Percentiles rank a stretch among this genome's conserved stretches.
These are phyloP conservation scores for Pseudogymnoascus sp. DNA, from an alignment of 2,329 filamentous ascomycete genomes.

Conservation along the genomic window DNA sequence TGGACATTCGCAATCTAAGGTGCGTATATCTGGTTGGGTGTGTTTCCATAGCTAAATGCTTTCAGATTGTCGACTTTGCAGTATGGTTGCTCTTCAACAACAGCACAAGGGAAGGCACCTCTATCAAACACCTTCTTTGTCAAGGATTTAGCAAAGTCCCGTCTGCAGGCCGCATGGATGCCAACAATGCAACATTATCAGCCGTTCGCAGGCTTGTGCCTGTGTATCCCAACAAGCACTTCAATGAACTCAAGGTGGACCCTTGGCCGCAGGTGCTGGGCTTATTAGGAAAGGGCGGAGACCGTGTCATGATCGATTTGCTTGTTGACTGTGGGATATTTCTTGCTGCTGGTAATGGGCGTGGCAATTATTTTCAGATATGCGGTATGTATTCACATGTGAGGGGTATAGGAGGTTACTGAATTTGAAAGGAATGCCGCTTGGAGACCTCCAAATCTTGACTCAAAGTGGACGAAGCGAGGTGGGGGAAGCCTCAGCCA, in stretches of 20 bases:
- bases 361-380: constrained; percentile 66
- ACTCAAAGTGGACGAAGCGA: background rate
- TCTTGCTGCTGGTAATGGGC: constrained; percentile 47
- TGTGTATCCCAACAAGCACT: constrained; percentile 61
- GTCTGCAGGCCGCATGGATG: constrained; percentile 20
- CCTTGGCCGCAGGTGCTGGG: constrained; percentile 71
- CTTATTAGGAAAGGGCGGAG: constrained; percentile 66
- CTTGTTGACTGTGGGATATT: constrained; percentile 75
- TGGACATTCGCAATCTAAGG: constrained; percentile 13
- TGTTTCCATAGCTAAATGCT: background rate
- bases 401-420: background rate
- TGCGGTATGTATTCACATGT: constrained; percentile 50
- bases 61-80: constrained; percentile 65
- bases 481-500: background rate
- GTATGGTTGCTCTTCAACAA: constrained; percentile 70
- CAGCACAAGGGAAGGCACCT: constrained; percentile 36
- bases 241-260: constrained; percentile 55
- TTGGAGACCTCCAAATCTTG: constrained; percentile 21
- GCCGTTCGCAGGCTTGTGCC: constrained; percentile 58
- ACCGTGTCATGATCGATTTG: constrained; percentile 68
- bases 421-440: constrained; percentile 20
- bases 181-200: constrained; percentile 21
- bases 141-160: constrained; percentile 63
- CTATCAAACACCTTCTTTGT: constrained; percentile 69
- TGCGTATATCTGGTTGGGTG: background rate